A percentile compares a stretch with the other conserved stretches of the same genome.
These are phyloP conservation scores for Gentiana macrophylla DNA, from an alignment of 257 asterid genomes.

Conservation along the genomic window DNA sequence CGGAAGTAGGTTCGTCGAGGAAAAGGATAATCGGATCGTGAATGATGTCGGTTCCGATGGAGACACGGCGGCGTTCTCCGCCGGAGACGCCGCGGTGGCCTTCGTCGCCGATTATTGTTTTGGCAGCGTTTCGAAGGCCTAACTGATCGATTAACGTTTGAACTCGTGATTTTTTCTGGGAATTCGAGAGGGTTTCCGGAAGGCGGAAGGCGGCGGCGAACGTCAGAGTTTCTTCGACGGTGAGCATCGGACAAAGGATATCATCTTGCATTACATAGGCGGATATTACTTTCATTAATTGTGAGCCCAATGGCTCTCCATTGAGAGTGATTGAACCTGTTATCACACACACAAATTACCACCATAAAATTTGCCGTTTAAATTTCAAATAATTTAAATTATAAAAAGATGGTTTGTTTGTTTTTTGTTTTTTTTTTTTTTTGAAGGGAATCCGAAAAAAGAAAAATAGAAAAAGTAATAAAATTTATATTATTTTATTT, in stretches of 20 bases:
- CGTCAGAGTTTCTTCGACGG: conserved; percentile 37
- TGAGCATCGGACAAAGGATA: conserved; percentile 33
- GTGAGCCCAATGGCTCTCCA: conserved; percentile 26
- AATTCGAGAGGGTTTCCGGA: conserved; percentile 23
- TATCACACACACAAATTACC: no score
- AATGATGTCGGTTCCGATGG: conserved; percentile 73
- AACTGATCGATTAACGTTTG: conserved; percentile 28
- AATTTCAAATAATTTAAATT: no score
- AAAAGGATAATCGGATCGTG: conserved; percentile 73
- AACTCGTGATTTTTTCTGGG: conserved; percentile 29
- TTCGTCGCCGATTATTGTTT: conserved; percentile 29
- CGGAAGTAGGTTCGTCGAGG: conserved; percentile 80
- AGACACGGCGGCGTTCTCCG: conserved; percentile 59
- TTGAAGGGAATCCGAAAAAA: no score
- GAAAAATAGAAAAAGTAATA: no score
- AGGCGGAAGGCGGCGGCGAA: conserved; percentile 34
- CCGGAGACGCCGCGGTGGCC: conserved; percentile 39
- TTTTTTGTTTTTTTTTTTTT: no score
- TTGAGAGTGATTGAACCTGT: conserved; percentile 25
- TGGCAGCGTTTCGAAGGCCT: conserved; percentile 22
- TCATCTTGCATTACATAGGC: conserved; percentile 48
- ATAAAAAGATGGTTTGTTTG: no score
- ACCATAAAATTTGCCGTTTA: no score
- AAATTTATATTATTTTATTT: no score
- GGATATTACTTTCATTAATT: conserved; percentile 30